Conservation (phyloP, 345 rosid genomes). For the Linum tenue region DNA sequence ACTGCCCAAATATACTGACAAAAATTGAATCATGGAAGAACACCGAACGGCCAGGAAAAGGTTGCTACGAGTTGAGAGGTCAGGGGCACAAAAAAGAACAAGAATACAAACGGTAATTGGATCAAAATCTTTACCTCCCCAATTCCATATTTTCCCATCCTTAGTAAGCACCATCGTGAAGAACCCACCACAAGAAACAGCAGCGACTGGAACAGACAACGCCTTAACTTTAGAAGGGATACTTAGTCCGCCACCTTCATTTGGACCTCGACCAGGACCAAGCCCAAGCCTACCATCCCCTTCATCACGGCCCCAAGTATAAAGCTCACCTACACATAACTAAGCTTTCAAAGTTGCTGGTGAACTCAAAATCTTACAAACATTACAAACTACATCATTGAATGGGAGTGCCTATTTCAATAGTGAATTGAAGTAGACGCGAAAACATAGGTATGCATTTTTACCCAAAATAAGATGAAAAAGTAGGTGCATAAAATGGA, state of each 20-base stretch:
- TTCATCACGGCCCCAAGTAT: slow-evolving; percentile 92
- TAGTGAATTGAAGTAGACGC: too few species aligned
- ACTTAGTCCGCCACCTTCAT: slow-evolving; percentile 87
- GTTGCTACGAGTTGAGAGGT: not conserved
- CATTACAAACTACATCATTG: not conserved
- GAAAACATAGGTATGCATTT: too few species aligned
- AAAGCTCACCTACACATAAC: slow-evolving; percentile 51
- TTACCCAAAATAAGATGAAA: too few species aligned
- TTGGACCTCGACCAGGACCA: slow-evolving; percentile 85
- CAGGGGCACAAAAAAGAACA: not conserved
- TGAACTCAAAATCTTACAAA: not conserved
- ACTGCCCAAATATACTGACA: not conserved
- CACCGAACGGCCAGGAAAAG: not conserved
- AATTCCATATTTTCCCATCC: slow-evolving; percentile 83
- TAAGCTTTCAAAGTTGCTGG: not conserved
- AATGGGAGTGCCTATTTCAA: not conserved
- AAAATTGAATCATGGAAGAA: not conserved
- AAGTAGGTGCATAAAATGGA: not conserved
- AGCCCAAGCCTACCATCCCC: slow-evolving; percentile 95
- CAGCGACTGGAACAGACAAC: slow-evolving; percentile 50
- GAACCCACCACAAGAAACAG: slow-evolving; percentile 88
- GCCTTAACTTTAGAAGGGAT: slow-evolving; percentile 75
- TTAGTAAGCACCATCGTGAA: slow-evolving; percentile 67
- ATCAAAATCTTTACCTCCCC: slow-evolving; percentile 56
- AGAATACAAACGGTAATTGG: not conserved